phyloP scores from a whole-genome alignment of 139 green algal genomes.

The Picochlorum sp. region DNA sequence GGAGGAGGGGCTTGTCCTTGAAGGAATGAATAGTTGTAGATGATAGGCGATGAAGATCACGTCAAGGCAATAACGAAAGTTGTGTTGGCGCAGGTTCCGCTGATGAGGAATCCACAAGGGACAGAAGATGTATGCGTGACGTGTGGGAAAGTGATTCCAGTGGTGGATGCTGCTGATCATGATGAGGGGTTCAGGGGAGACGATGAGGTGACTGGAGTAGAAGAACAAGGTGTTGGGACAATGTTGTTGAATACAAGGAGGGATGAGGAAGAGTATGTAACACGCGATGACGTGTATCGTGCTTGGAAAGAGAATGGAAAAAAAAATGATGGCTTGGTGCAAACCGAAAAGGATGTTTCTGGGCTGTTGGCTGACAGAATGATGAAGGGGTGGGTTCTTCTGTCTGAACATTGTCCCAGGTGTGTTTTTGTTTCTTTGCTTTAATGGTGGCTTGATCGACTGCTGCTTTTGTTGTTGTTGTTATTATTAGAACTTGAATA shows the following conservation, averaged over 20 bases:
- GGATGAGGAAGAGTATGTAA: slow-evolving; percentile 1
- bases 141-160: slow-evolving; percentile 5
- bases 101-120: slow-evolving; percentile 16
- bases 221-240: not conserved
- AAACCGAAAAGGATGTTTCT: not conserved
- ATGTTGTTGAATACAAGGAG: no score
- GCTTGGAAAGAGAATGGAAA: no score
- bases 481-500: no score
- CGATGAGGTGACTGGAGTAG: not conserved
- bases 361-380: slow-evolving; percentile 21
- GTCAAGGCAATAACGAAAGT: no score
- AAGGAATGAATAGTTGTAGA: no score
- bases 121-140: slow-evolving; percentile 12
- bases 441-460: no score
- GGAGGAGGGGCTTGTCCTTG: no score
- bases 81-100: slow-evolving; percentile 20
- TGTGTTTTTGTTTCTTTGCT: not conserved
- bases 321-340: no score
- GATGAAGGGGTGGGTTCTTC: slow-evolving; percentile 25
- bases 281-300: not conserved
- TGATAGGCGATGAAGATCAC: no score
- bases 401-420: slow-evolving; percentile 21
- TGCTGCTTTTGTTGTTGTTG: no score
- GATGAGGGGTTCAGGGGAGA: no score
- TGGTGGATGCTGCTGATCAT: no score